These are phyloP conservation scores for Peribolospora kevripleyi DNA, from an alignment of 768 basidiomycete species.

Conservation along the genomic window DNA sequence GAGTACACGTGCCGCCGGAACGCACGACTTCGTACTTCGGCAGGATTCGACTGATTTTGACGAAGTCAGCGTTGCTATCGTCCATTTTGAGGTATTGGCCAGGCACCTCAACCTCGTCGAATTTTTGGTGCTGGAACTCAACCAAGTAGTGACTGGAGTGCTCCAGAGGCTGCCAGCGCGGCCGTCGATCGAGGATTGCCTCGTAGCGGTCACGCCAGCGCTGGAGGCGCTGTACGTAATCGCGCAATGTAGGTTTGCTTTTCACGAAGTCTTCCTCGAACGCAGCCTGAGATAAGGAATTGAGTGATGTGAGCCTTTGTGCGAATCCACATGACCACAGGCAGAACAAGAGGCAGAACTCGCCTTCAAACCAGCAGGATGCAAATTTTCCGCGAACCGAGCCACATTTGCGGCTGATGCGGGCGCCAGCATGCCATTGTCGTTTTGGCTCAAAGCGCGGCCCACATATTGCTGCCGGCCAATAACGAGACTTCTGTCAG, in stretches of 20 bases:
- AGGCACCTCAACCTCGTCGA: constrained; percentile 94
- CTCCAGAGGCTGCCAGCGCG: constrained; percentile 62
- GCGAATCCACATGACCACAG: not conserved
- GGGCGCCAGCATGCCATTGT: constrained; percentile 19
- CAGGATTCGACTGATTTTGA: constrained; percentile 70
- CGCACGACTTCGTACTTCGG: constrained; percentile 77
- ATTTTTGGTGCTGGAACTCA: constrained; percentile 92
- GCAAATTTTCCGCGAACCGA: constrained; percentile 21
- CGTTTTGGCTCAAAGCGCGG: constrained; percentile 16
- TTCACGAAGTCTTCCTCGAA: constrained; percentile 77
- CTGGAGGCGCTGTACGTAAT: constrained; percentile 74
- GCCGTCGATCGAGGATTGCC: constrained; percentile 50
- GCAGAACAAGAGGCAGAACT: not conserved
- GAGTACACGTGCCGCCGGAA: constrained; percentile 62
- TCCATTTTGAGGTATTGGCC: constrained; percentile 96
- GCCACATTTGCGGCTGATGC: constrained; percentile 20
- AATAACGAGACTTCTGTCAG: not conserved
- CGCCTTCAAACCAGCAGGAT: constrained; percentile 16
- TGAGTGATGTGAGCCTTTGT: not conserved
- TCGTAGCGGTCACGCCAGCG: constrained; percentile 84
- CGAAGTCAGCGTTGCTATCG: constrained; percentile 73
- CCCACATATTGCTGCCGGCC: constrained; percentile 20
- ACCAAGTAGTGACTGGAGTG: constrained; percentile 72
- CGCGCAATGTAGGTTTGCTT: constrained; percentile 50
- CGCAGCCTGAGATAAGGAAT: constrained; percentile 32